A percentile compares a stretch with the other conserved stretches of the same genome.
These are phyloP conservation scores for Epithemia pelagica DNA, from an alignment of 108 stramenopile species.

Conservation along the genomic window DNA sequence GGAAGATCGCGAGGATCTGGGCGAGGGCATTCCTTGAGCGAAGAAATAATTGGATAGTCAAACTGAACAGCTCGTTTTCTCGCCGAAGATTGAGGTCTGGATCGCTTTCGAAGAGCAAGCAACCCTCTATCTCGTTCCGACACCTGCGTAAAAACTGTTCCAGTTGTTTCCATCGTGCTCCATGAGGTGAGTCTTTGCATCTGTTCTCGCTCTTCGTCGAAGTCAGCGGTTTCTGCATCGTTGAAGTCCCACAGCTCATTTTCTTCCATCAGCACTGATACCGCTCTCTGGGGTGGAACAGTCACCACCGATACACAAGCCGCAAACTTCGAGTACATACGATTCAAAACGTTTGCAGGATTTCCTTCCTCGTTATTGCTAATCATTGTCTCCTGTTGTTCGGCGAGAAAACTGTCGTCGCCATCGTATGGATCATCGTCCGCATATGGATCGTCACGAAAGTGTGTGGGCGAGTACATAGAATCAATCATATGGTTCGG, in stretches of 20 bases:
- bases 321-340: not conserved
- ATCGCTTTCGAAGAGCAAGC: not conserved
- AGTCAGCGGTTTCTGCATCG: not conserved
- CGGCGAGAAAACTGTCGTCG: not conserved
- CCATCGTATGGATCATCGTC: not conserved
- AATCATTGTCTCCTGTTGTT: not conserved
- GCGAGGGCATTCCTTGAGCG: slow-evolving; percentile 55
- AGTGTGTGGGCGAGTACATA: not conserved
- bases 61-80: slow-evolving; percentile 47
- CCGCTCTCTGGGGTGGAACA: not conserved
- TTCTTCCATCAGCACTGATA: not conserved
- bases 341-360: not conserved
- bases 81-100: not conserved
- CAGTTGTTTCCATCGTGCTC: slow-evolving; percentile 26
- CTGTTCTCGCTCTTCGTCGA: slow-evolving; percentile 22
- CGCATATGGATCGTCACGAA: not conserved
- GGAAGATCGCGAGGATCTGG: slow-evolving; percentile 49
- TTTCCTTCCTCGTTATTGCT: not conserved
- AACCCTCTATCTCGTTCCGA: not conserved
- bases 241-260: not conserved
- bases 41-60: slow-evolving; percentile 72
- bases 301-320: not conserved
- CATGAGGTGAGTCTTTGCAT: slow-evolving; percentile 33
- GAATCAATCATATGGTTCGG: not conserved
- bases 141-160: slow-evolving; percentile 8